These are phyloP conservation scores for Cladobotryum mycophilum DNA, from an alignment of 2,329 filamentous ascomycete species.

Conservation along the genomic window DNA sequence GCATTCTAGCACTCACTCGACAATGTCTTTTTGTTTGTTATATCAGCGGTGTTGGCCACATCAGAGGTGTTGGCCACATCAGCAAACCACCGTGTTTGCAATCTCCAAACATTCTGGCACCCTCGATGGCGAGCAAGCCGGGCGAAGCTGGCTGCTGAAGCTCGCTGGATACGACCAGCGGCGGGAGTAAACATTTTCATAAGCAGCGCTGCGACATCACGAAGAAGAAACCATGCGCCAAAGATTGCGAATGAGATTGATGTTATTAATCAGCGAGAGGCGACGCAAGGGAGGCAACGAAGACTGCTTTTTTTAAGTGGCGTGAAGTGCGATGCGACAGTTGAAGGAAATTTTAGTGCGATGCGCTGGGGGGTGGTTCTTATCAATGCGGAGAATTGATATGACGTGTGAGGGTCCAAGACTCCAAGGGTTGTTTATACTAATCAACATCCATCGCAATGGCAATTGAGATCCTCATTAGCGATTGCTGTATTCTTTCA, in stretches of 20 bases:
- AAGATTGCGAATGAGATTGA: background rate
- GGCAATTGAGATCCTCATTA: too few species aligned
- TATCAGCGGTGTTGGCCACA: background rate
- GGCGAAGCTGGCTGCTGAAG: conserved; percentile 41
- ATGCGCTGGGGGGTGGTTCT: too few species aligned
- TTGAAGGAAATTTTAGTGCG: too few species aligned
- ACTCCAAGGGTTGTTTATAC: too few species aligned
- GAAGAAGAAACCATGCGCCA: conserved; percentile 13
- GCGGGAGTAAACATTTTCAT: conserved; percentile 26
- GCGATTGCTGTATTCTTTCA: too few species aligned
- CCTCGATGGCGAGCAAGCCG: conserved; percentile 43
- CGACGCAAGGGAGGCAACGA: too few species aligned
- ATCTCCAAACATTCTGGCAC: conserved; percentile 29
- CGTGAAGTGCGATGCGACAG: too few species aligned
- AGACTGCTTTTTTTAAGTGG: too few species aligned
- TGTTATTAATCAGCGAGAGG: background rate
- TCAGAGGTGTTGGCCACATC: conserved; percentile 21
- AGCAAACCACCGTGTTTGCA: conserved; percentile 40
- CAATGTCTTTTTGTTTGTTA: conserved; percentile 17
- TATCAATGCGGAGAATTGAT: too few species aligned
- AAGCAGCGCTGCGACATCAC: conserved; percentile 21
- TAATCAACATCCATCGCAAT: too few species aligned
- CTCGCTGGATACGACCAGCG: conserved; percentile 34
- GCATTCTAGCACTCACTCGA: conserved; percentile 31
- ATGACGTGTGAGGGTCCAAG: too few species aligned